Evolutionary conservation across 139 green algal species (phyloP).

Genomic region (Gonium pectorale): DNA sequence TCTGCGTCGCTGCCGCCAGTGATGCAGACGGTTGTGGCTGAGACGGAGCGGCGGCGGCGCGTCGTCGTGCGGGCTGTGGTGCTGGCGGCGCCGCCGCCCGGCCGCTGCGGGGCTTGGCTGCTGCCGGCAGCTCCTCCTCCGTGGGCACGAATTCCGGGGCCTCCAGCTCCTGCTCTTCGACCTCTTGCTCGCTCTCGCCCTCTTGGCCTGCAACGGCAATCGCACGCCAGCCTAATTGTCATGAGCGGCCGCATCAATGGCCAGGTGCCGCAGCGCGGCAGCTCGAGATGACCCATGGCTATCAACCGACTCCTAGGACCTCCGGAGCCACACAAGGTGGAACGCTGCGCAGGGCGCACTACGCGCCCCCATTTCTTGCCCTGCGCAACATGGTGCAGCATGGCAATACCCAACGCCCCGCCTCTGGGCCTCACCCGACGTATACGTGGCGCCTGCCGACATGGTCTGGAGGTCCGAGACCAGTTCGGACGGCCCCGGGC

Average conservation of each 20-base stretch:
- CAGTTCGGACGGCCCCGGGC: background rate
- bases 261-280: too few species aligned
- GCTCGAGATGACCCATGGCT: too few species aligned
- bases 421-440: too few species aligned
- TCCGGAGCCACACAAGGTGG: too few species aligned
- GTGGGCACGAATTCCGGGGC: background rate
- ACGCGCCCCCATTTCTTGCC: too few species aligned
- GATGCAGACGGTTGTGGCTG: background rate
- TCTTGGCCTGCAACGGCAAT: background rate
- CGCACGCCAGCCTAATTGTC: too few species aligned
- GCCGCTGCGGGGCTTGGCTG: background rate
- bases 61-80: background rate
- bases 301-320: too few species aligned
- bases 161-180: background rate
- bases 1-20: background rate
- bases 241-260: too few species aligned
- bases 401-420: too few species aligned
- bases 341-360: too few species aligned
- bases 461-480: background rate
- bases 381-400: too few species aligned
- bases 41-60: background rate
- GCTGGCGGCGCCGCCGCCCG: background rate
- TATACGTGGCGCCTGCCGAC: background rate
- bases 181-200: background rate
- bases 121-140: constrained; percentile 28